phyloP scores from a whole-genome alignment of 108 stramenopile genomes.

The Bacterosira constricta region DNA sequence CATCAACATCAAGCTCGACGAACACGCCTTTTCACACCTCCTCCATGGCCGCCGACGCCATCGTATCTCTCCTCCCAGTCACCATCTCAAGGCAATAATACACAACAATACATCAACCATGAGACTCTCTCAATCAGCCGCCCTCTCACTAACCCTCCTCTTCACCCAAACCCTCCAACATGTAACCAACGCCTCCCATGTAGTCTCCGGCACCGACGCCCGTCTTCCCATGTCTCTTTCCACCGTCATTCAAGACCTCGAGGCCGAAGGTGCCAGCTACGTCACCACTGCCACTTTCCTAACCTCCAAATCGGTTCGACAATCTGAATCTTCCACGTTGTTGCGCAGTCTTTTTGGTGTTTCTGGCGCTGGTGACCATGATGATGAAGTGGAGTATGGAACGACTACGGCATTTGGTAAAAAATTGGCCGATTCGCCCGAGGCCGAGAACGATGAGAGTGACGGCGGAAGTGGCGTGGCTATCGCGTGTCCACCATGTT shows the following conservation, averaged over 20 bases:
- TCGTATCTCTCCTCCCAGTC: too few relatives aligned
- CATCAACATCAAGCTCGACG: too few relatives aligned
- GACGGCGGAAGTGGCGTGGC: slow-evolving; percentile 58
- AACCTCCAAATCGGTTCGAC: slow-evolving; percentile 65
- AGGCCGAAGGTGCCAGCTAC: slow-evolving; percentile 66
- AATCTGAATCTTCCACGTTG: slow-evolving; percentile 20
- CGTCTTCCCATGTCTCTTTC: slow-evolving; percentile 85
- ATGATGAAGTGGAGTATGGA: slow-evolving; percentile 51
- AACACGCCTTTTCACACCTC: too few relatives aligned
- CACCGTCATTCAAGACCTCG: slow-evolving; percentile 75
- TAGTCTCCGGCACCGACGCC: slow-evolving; percentile 58
- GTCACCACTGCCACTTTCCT: slow-evolving; percentile 77
- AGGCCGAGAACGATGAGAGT: slow-evolving; percentile 29
- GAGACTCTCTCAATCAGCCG: too few relatives aligned
- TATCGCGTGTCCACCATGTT: slow-evolving; percentile 50
- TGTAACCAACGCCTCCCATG: too few relatives aligned
- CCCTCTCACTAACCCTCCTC: too few relatives aligned
- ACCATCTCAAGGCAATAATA: too few relatives aligned
- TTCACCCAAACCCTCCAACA: too few relatives aligned
- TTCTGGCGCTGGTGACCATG: slow-evolving; percentile 22
- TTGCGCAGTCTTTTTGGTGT: slow-evolving; percentile 53
- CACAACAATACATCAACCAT: too few relatives aligned
- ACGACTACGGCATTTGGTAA: slow-evolving; percentile 73
- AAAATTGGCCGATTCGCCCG: slow-evolving; percentile 13
- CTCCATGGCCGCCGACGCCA: too few relatives aligned